These are phyloP conservation scores for Phyllosticta ampelicida DNA, from an alignment of 2,329 filamentous ascomycete species.

Conservation along the genomic window DNA sequence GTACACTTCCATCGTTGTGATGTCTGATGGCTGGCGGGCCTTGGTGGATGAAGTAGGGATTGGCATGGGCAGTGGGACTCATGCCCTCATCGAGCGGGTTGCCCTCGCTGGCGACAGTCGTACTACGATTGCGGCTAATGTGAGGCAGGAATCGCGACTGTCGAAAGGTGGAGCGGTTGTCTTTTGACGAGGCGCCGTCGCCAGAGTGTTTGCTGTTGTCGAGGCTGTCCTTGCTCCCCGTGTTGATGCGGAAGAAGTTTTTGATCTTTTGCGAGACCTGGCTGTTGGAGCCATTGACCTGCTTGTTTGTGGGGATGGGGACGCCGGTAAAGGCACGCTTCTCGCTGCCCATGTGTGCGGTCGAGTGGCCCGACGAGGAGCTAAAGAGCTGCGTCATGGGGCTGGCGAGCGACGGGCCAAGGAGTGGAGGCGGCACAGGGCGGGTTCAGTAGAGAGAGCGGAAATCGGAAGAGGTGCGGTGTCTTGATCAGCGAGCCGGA, in stretches of 20 bases:
- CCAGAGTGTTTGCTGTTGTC: slow-evolving; percentile 26
- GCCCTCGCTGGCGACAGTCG: slow-evolving; percentile 86
- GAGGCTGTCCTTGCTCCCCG: slow-evolving; percentile 35
- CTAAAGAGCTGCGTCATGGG: slow-evolving; percentile 35
- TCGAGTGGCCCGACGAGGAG: slow-evolving; percentile 26
- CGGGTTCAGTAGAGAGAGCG: slow-evolving; percentile 2
- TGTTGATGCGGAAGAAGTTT: slow-evolving; percentile 60
- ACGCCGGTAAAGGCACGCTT: slow-evolving; percentile 41
- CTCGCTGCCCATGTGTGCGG: slow-evolving; percentile 26
- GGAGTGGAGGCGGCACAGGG: slow-evolving; percentile 1
- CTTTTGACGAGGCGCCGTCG: slow-evolving; percentile 33
- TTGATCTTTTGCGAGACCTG: slow-evolving; percentile 55
- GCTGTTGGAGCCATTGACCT: slow-evolving; percentile 37
- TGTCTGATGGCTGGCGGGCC: slow-evolving; percentile 87
- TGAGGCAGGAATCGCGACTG: slow-evolving; percentile 83
- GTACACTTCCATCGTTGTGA: slow-evolving; percentile 87
- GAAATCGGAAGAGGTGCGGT: slow-evolving; percentile 3
- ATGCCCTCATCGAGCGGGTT: slow-evolving; percentile 79
- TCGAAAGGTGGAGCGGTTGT: slow-evolving; percentile 60
- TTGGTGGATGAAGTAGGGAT: slow-evolving; percentile 96
- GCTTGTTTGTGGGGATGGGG: slow-evolving; percentile 36
- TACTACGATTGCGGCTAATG: slow-evolving; percentile 77
- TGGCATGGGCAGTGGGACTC: slow-evolving; percentile 87
- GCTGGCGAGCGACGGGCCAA: slow-evolving; percentile 2
- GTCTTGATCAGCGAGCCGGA: neutral